A percentile compares a stretch with the other conserved stretches of the same genome.
Evolutionary conservation across 2,329 filamentous ascomycete genomes (phyloP).

Genomic region (Phialophora macrospora): DNA sequence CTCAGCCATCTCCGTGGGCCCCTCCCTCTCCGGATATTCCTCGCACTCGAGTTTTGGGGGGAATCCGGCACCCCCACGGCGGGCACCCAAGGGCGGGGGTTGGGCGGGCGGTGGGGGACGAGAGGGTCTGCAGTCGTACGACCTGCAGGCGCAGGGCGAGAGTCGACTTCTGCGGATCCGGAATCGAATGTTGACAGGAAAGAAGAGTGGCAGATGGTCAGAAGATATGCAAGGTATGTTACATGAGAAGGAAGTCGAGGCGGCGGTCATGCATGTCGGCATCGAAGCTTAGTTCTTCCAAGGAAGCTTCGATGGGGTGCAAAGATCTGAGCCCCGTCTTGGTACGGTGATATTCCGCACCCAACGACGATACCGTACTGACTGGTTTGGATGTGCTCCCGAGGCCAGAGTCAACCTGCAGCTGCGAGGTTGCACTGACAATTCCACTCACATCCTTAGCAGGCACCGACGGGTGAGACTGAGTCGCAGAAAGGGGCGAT

Average conservation of each 20-base stretch:
- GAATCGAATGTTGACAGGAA: background rate
- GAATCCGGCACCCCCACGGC: background rate
- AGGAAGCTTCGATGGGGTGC: conserved; percentile 14
- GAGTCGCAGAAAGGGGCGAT: background rate
- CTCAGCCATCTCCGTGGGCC: conserved; percentile 3
- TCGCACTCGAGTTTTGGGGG: background rate
- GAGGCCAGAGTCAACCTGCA: background rate
- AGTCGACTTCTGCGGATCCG: conserved; percentile 19
- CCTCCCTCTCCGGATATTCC: conserved; percentile 17
- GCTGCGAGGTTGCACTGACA: background rate
- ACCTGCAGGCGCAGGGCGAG: conserved; percentile 12
- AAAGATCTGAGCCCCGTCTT: background rate
- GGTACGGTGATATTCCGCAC: no score
- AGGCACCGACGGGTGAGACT: background rate
- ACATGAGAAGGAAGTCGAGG: background rate
- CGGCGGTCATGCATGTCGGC: background rate
- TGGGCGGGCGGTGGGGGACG: conserved; percentile 11
- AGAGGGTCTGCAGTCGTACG: background rate
- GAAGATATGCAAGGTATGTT: conserved; percentile 4
- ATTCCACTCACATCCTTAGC: no score
- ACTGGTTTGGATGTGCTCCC: background rate
- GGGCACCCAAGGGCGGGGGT: background rate
- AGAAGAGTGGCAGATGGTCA: background rate
- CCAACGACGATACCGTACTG: no score
- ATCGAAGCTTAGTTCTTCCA: conserved; percentile 2